phyloP scores from a whole-genome alignment of 2,329 filamentous ascomycete species.

The Penicillium sp. region DNA sequence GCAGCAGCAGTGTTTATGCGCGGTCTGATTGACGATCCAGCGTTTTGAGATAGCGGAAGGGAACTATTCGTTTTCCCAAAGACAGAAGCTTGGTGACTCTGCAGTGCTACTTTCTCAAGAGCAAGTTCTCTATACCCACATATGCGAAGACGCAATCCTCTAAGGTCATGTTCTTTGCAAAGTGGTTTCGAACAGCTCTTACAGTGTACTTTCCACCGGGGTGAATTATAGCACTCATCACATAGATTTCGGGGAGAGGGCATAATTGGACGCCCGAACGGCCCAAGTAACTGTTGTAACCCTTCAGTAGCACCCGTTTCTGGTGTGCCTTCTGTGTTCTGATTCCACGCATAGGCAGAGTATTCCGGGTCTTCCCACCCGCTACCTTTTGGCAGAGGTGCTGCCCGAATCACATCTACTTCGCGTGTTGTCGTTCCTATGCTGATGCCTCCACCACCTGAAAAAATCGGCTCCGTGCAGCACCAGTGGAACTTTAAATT shows the following conservation, averaged over 20 bases:
- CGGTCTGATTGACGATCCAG: not conserved
- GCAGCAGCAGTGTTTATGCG: not conserved
- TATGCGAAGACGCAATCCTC: slow-evolving; percentile 53
- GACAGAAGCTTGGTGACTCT: slow-evolving; percentile 22
- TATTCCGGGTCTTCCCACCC: slow-evolving; percentile 56
- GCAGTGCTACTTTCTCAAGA: slow-evolving; percentile 44
- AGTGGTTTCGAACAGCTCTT: slow-evolving; percentile 54
- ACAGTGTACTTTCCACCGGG: slow-evolving; percentile 58
- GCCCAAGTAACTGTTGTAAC: slow-evolving; percentile 47
- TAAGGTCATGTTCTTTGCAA: slow-evolving; percentile 58
- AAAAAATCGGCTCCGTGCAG: slow-evolving; percentile 58
- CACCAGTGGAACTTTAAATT: slow-evolving; percentile 58
- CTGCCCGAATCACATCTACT: slow-evolving; percentile 54
- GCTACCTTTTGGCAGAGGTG: slow-evolving; percentile 52
- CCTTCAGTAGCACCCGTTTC: slow-evolving; percentile 39
- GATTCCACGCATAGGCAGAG: slow-evolving; percentile 38
- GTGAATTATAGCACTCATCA: slow-evolving; percentile 55
- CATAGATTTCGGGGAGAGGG: slow-evolving; percentile 55
- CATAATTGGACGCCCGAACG: slow-evolving; percentile 42
- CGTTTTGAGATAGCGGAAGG: not conserved
- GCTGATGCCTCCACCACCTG: slow-evolving; percentile 57
- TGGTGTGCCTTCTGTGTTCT: slow-evolving; percentile 35
- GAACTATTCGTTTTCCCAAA: not conserved
- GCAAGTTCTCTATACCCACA: slow-evolving; percentile 55
- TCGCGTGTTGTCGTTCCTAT: slow-evolving; percentile 53